Base-by-base conservation (phyloP, 2,329 filamentous ascomycete species). In the Scytalidium sp. region DNA sequence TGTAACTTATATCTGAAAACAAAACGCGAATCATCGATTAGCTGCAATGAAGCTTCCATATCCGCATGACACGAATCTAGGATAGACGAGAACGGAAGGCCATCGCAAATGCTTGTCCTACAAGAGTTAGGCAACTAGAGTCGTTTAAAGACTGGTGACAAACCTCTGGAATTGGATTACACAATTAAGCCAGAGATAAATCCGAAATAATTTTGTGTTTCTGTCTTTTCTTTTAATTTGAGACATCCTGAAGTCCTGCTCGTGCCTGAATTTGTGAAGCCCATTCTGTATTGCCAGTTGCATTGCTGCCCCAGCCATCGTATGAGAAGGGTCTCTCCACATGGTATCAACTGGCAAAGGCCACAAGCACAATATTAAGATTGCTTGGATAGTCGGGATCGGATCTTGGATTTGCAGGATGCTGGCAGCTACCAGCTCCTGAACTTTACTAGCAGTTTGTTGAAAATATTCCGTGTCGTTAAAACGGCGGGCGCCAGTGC, bases 211-310 rank as follows among this genome's bases (percentile, higher is more conserved):
- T 45, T 64, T 66, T 42, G 25, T 27, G 13, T 69, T 61, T 5
- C 63, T 60, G 25, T 64, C 60, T 21, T 66, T 61, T 45, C 67
- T 66, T 51, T 66, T 64, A 3, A 70, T 48, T 8, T 64, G 63
- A 46, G 63, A 67, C 25, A 68, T 60, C 3, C 62, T 65, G 51
- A 72, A 72, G 47, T 72, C 69, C 46, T 72, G 69, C 13, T 66
- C 67, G 2, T 67, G 61, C 9, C 67, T 67, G 7, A 62, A 58
- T 17, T 71, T 64, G 47, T 71, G 68, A 6, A 72, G 57, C 3
- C 69, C 69, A 43, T 70, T 69, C 49, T 70, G 68, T 13, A 68
- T 70, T 17, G 69, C 69, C 11, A 71, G 54, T 50, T 71, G 67
- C 3, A 70, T 59, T 25, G 69, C 68, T 15, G 68, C 68, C 17